Base-by-base conservation (phyloP, 2,329 filamentous ascomycete genomes). In the Trichoderma aggressivum region DNA sequence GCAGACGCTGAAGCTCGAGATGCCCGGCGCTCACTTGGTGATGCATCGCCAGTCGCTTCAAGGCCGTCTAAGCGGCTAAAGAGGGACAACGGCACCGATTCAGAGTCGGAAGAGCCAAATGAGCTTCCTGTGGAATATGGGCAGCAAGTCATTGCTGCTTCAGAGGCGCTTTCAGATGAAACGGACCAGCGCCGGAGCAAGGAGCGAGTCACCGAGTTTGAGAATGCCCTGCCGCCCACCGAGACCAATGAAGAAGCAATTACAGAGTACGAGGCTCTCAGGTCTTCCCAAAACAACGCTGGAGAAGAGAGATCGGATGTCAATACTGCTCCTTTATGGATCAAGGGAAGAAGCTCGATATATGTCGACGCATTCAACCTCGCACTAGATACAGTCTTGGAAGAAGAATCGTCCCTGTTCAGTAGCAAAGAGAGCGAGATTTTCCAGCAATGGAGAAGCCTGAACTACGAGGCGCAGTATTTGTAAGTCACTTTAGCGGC, bases 321-420 rank as follows among this genome's bases (percentile, higher is more conserved):
- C 6, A 84, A 86, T 73, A 79, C 70, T 73, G 77, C 72, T 5
- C 75, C 79, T 5, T 62, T 72, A 72, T 97, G 93, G 93, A 81
- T 90, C 5, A 89, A 86, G 76, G 93, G 94, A 0, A 90, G 89
- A 79, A 97, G 91, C 77, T 98, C 94, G 1, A 93, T 99, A 70
- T 99, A 99, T 77, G 94, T 98, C 21, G 96, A 99, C 82, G 96
- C 96, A 0, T 99, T 99, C 84, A 97, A 97, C 77, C 85, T 98
- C 16, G 94, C 95, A 2, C 83, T 99, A 62, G 91, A 95, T 72
- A 97, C 93, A 0, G 96, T 99, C 4, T 82, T 98, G 14, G 90
- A 93, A 62, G 93, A 98, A 71, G 96, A 99, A 81, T 87, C 88
- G 0, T 93, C 97, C 80, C 83, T 99, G 0, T 99, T 98, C 78